A percentile compares a stretch with the other conserved stretches of the same genome.
These are phyloP conservation scores for Crithidia expoeki DNA, from an alignment of 208 protist genomes.

Conservation along the genomic window DNA sequence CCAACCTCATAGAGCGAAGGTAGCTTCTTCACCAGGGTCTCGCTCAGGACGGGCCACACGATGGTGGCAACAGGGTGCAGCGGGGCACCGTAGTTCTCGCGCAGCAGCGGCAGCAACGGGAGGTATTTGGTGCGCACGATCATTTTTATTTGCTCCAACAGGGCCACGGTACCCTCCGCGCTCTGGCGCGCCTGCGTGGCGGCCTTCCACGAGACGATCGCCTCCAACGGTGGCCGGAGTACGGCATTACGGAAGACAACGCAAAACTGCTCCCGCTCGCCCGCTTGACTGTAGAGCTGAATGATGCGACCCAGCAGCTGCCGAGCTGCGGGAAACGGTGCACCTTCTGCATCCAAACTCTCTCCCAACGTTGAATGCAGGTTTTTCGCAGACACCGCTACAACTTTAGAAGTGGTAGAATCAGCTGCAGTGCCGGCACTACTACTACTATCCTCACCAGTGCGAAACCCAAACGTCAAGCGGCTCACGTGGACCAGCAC, in stretches of 20 bases:
- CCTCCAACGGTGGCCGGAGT: constrained; percentile 62
- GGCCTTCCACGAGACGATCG: constrained; percentile 79
- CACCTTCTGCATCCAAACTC: not conserved
- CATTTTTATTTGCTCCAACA: constrained; percentile 56
- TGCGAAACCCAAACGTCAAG: not conserved
- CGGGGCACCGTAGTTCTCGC: constrained; percentile 43
- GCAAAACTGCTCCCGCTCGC: constrained; percentile 56
- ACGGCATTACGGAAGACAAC: constrained; percentile 64
- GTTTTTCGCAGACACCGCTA: too few species aligned
- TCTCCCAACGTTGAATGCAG: too few species aligned
- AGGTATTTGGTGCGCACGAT: constrained; percentile 43
- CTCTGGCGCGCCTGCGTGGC: constrained; percentile 77
- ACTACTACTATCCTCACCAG: too few species aligned
- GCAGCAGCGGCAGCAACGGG: constrained; percentile 60
- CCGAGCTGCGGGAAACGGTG: constrained; percentile 5
- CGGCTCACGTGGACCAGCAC: constrained; percentile 30
- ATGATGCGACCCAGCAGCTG: constrained; percentile 44
- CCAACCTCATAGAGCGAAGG: constrained; percentile 75
- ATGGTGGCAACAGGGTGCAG: constrained; percentile 59
- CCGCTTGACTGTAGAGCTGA: constrained; percentile 47
- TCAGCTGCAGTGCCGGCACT: not conserved
- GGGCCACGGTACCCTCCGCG: constrained; percentile 52
- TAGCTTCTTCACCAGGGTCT: constrained; percentile 81
- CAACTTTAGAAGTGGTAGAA: not conserved
- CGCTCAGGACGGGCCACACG: constrained; percentile 81